phyloP scores from a whole-genome alignment of 2,329 filamentous ascomycete species.

The Beauveria rudraprayagi region DNA sequence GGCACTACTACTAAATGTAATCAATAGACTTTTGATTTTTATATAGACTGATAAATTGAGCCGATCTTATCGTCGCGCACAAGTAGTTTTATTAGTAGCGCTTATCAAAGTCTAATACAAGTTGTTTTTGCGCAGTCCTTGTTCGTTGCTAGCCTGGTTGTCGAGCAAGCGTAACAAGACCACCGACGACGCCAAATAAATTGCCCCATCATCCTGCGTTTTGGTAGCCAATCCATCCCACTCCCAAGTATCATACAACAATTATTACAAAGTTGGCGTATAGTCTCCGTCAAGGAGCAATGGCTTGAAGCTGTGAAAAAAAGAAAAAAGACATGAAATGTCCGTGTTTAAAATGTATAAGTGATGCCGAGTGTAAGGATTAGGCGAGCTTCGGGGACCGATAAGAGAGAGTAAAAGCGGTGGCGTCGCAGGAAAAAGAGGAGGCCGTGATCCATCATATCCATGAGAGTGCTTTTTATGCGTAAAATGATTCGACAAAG shows the following conservation, averaged over 20 bases:
- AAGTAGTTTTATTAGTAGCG: too few relatives aligned
- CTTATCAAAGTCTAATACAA: neutral
- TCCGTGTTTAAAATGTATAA: neutral
- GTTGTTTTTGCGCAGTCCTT: neutral
- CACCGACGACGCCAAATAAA: neutral
- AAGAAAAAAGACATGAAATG: neutral
- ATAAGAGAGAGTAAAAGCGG: neutral
- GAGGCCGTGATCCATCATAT: neutral
- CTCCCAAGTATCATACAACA: neutral
- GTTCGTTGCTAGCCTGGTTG: too few relatives aligned
- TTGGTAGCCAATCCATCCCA: neutral
- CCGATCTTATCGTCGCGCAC: too few relatives aligned
- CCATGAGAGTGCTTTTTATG: conserved; percentile 21
- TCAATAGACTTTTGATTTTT: too few relatives aligned
- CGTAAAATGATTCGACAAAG: conserved; percentile 67
- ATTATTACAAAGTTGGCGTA: conserved; percentile 3
- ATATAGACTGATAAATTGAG: too few relatives aligned
- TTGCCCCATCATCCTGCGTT: neutral
- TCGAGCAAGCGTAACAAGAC: neutral
- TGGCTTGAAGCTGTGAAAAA: neutral
- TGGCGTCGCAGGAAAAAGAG: neutral
- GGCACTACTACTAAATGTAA: too few relatives aligned
- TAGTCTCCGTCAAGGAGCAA: conserved; percentile 6
- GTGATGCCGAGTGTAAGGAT: neutral
- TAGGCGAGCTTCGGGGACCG: neutral